Evolutionary conservation across 78 protist genomes (phyloP), one percentile per base, ranked within the genome.

Genomic region (Dictyostelium purpureum): DNA sequence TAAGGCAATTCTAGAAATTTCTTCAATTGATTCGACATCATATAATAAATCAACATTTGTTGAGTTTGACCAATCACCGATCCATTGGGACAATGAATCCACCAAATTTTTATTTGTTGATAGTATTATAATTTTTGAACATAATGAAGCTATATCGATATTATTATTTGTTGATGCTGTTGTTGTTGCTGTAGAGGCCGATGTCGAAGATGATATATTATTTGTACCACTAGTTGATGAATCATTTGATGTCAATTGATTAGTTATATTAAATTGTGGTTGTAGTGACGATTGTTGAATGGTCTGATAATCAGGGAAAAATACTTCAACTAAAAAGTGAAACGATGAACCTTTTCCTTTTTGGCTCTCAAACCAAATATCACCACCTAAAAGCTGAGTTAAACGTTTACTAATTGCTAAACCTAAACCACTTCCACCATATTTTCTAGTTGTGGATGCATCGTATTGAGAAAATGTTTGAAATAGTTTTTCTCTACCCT

Each of bases 381-480:
- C 74, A 31, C 95, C 95, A 49, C 89, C 95, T 24, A 90, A 51
- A 40, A 79, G 16, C 10, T 65, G 83, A 43, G 87, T 77, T 14
- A 90, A 26, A 21, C 67, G 24, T 70, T 79, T 78, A 37, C 67
- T 38, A 37, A 90, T 90, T 14, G 88, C 83, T 4, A 80, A 33
- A 40, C 95, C 90, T 42, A 80, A 47, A 52, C 95, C 88, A 57
- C 89, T 78, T 6, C 94, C 94, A 18, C 94, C 94, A 74, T 89
- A 88, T 28, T 76, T 57, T 12, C 96, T 33, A 28, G 94, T 77
- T 0, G 87, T 88, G 18, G 78, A 47, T 5, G 88, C 94, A 54
- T 94, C 96, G 26, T 91, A 91, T 65, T 94, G 96, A 1, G 54
- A 31, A 67, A 89, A 94, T 18, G 94, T 77, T 78, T 89, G 70